These are phyloP conservation scores for Cylindrotheca closterium DNA, from an alignment of 108 stramenopile genomes.

Conservation along the genomic window DNA sequence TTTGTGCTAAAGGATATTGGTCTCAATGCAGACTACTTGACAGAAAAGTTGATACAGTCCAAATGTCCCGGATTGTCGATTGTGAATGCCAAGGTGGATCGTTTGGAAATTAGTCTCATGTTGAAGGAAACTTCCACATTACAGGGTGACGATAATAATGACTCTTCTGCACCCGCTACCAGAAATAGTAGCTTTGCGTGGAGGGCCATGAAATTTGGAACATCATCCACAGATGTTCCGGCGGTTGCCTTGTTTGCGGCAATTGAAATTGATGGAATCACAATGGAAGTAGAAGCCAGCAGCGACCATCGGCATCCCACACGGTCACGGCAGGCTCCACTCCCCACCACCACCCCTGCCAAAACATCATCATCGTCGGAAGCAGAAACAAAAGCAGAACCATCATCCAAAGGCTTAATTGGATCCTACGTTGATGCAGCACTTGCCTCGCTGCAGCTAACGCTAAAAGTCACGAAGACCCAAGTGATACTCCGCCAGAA, in stretches of 20 bases:
- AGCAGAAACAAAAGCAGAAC: conserved; percentile 3
- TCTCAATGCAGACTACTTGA: conserved; percentile 56
- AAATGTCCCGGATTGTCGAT: conserved; percentile 21
- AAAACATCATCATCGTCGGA: not conserved
- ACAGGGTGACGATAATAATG: not conserved
- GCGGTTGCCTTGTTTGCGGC: conserved; percentile 44
- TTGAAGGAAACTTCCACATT: conserved; percentile 29
- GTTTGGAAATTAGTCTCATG: conserved; percentile 30
- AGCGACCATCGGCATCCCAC: not conserved
- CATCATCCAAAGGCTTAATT: conserved; percentile 30
- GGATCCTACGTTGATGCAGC: conserved; percentile 59
- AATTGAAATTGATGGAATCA: conserved; percentile 44
- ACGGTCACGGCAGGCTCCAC: not conserved
- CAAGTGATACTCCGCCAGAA: conserved; percentile 20
- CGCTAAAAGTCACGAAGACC: conserved; percentile 35
- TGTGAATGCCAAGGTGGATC: conserved; percentile 24
- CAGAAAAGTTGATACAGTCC: conserved; percentile 12
- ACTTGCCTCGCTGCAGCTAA: conserved; percentile 44
- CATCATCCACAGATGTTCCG: conserved; percentile 14
- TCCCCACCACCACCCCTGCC: not conserved
- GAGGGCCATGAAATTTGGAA: conserved; percentile 44
- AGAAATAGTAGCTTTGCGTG: conserved; percentile 37
- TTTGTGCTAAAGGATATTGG: conserved; percentile 56
- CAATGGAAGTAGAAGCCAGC: conserved; percentile 31
- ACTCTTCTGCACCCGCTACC: not conserved